phyloP scores from a whole-genome alignment of 139 green algal species.

The Microglena sp. region DNA sequence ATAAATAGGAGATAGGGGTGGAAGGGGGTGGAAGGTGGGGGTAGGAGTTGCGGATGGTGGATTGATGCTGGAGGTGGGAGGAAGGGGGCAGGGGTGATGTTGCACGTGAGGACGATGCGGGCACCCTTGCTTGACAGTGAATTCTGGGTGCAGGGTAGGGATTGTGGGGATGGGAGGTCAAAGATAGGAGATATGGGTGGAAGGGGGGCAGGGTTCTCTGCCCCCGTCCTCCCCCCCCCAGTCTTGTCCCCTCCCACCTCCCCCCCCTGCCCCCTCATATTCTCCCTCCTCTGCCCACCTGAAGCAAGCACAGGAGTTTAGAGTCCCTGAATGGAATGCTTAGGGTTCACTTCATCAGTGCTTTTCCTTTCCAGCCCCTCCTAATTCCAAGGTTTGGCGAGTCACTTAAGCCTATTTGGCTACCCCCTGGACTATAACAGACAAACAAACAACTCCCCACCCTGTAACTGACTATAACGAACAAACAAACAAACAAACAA shows the following conservation, averaged over 20 bases:
- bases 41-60: neutral
- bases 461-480: neutral
- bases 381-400: too few relatives aligned
- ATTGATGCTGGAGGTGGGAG: too few relatives aligned
- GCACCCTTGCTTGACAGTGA: slow-evolving; percentile 55
- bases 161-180: neutral
- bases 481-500: too few relatives aligned
- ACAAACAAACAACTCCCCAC: too few relatives aligned
- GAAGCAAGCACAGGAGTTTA: slow-evolving; percentile 74
- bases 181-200: neutral
- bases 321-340: slow-evolving; percentile 47
- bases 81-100: slow-evolving; percentile 81
- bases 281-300: slow-evolving; percentile 1
- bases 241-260: neutral
- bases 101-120: slow-evolving; percentile 73
- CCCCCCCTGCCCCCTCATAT: slow-evolving; percentile 16
- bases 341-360: too few relatives aligned
- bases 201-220: slow-evolving; percentile 55
- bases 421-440: too few relatives aligned
- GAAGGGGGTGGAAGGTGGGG: neutral
- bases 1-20: neutral
- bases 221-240: too few relatives aligned
- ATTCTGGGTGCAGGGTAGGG: slow-evolving; percentile 8
- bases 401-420: too few relatives aligned
- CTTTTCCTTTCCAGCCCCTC: too few relatives aligned